Evolutionary conservation across 2,329 filamentous ascomycete genomes (phyloP).

Genomic region (Cladobotryum mycophilum): DNA sequence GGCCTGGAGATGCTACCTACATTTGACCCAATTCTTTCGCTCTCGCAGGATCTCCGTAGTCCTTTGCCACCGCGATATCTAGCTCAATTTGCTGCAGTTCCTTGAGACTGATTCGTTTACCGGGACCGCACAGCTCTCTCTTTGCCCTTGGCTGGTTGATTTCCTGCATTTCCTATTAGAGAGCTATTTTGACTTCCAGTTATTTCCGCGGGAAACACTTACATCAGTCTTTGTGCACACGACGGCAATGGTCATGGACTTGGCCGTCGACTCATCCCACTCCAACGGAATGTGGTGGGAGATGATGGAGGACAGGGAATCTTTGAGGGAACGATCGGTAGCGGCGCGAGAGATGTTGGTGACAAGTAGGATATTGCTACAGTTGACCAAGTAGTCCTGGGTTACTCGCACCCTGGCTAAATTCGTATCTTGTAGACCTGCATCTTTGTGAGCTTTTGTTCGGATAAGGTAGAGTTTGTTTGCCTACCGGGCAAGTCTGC

Average conservation of each 20-base stretch:
- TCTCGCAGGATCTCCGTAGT: no score
- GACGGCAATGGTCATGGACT: slow-evolving; percentile 24
- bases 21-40: no score
- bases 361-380: slow-evolving; percentile 29
- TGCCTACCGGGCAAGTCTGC: slow-evolving; percentile 32
- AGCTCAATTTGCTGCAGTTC: no score
- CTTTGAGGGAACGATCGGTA: slow-evolving; percentile 27
- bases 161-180: no score
- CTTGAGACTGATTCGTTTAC: no score
- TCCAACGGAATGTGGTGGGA: slow-evolving; percentile 23
- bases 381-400: slow-evolving; percentile 28
- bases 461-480: no score
- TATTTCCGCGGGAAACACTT: no score
- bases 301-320: slow-evolving; percentile 23
- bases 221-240: slow-evolving; percentile 29
- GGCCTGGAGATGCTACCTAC: no score
- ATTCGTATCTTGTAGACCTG: slow-evolving; percentile 29
- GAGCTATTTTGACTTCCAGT: no score
- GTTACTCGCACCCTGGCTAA: slow-evolving; percentile 28
- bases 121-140: no score
- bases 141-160: slow-evolving; percentile 22
- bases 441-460: no score
- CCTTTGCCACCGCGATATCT: no score
- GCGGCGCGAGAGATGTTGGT: slow-evolving; percentile 28
- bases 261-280: slow-evolving; percentile 20